Conservation (phyloP, 495 filamentous ascomycete species). For the Lentithecium fluviatile region DNA sequence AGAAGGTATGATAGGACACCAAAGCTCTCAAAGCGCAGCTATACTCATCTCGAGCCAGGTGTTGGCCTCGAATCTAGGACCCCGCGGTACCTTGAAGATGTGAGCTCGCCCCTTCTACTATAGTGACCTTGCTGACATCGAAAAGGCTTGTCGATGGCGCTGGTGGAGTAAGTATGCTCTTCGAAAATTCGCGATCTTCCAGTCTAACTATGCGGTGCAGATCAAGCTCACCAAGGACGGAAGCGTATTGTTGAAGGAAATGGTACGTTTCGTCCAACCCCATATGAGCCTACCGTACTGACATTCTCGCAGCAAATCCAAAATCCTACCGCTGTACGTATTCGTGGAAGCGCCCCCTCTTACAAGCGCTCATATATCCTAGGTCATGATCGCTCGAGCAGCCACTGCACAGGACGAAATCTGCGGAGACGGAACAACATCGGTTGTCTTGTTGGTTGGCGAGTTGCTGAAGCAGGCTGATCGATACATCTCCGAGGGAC, state of each 20-base stretch:
- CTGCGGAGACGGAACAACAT: constrained; percentile 95
- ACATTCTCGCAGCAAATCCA: constrained; percentile 62
- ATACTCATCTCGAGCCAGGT: constrained; percentile 59
- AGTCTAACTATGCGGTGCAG: constrained; percentile 45
- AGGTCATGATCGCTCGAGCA: constrained; percentile 96
- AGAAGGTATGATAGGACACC: constrained; percentile 34
- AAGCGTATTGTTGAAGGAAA: constrained; percentile 90
- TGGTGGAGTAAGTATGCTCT: constrained; percentile 66
- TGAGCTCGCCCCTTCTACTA: constrained; percentile 43
- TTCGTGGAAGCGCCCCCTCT: constrained; percentile 14
- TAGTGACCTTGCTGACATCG: constrained; percentile 14
- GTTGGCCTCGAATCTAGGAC: constrained; percentile 92
- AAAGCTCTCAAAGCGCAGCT: neutral
- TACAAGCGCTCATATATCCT: constrained; percentile 26
- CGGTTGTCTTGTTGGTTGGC: constrained; percentile 90
- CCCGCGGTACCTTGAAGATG: constrained; percentile 96
- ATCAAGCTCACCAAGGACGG: constrained; percentile 99
- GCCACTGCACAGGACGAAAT: constrained; percentile 99
- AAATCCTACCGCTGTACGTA: constrained; percentile 77
- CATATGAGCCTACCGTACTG: neutral
- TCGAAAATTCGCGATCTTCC: neutral
- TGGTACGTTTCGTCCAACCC: constrained; percentile 59
- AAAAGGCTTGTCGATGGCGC: constrained; percentile 89
- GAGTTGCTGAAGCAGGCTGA: constrained; percentile 98
- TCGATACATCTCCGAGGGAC: constrained; percentile 86